phyloP scores from a whole-genome alignment of 1,284 basidiomycete genomes.

The Trametes hirsuta region DNA sequence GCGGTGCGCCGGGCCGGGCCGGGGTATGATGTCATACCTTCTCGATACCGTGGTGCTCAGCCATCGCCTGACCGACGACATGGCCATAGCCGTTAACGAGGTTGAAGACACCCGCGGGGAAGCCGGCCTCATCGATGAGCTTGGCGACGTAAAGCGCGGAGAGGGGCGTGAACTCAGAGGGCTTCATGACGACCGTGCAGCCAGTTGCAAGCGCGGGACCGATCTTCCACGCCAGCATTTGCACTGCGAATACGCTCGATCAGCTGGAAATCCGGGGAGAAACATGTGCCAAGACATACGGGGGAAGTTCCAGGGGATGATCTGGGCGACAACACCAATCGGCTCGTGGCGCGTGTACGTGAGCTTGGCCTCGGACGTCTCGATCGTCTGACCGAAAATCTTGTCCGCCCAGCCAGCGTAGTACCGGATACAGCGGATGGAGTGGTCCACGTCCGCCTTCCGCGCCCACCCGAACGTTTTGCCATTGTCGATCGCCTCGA shows the following conservation, averaged over 20 bases:
- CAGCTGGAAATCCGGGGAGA: neutral
- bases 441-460: constrained; percentile 67
- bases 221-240: constrained; percentile 84
- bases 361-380: constrained; percentile 74
- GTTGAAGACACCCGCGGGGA: constrained; percentile 77
- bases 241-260: constrained; percentile 42
- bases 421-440: constrained; percentile 76
- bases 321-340: constrained; percentile 88
- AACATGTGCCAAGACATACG: constrained; percentile 41
- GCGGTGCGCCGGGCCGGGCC: neutral
- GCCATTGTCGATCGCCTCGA: constrained; percentile 75
- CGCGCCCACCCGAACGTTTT: constrained; percentile 83
- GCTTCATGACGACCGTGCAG: constrained; percentile 84
- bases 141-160: constrained; percentile 65
- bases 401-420: constrained; percentile 88
- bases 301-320: constrained; percentile 84
- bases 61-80: constrained; percentile 68
- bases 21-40: constrained; percentile 40
- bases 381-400: constrained; percentile 80
- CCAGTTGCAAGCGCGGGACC: constrained; percentile 87
- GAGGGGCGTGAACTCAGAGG: constrained; percentile 90
- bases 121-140: constrained; percentile 57
- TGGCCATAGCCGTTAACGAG: constrained; percentile 67
- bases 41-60: constrained; percentile 65
- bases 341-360: constrained; percentile 91